Conservation (phyloP, 768 basidiomycete genomes). For the Pulveroboletus sp. region DNA sequence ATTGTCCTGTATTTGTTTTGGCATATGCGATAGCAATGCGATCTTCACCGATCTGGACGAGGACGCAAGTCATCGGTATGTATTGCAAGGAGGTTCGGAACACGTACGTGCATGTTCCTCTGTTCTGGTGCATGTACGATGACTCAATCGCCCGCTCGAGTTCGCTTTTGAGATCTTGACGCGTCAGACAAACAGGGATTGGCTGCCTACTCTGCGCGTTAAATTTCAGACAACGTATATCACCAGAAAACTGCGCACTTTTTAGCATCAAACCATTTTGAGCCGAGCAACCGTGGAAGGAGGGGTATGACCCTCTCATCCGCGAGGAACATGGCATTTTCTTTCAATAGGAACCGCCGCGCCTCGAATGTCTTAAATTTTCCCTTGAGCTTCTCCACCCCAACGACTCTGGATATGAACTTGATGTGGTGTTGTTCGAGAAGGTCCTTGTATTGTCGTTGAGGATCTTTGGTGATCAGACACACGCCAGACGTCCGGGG, state of each 20-base stretch:
- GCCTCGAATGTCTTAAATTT: constrained; percentile 87
- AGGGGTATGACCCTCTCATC: constrained; percentile 88
- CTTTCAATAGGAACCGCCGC: constrained; percentile 75
- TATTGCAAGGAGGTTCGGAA: neutral
- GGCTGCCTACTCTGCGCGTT: constrained; percentile 62
- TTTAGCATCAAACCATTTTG: constrained; percentile 90
- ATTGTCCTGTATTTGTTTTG: constrained; percentile 74
- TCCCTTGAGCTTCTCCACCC: constrained; percentile 86
- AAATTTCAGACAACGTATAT: neutral
- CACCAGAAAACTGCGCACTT: constrained; percentile 54
- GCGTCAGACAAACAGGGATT: constrained; percentile 84
- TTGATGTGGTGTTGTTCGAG: constrained; percentile 72
- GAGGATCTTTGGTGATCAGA: constrained; percentile 93
- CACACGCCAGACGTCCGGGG: constrained; percentile 78
- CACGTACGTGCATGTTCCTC: constrained; percentile 87
- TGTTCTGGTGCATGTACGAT: constrained; percentile 94
- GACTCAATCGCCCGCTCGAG: constrained; percentile 90
- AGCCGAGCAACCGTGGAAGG: constrained; percentile 81
- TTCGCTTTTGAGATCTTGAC: constrained; percentile 88
- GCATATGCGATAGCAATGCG: constrained; percentile 64
- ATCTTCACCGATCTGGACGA: constrained; percentile 74
- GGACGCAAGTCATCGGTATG: neutral
- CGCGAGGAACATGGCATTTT: constrained; percentile 89
- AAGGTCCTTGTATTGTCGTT: constrained; percentile 93
- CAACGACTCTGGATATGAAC: constrained; percentile 90